Evolutionary conservation across 2,329 filamentous ascomycete genomes (phyloP).

Genomic region (Colletotrichum scovillei): DNA sequence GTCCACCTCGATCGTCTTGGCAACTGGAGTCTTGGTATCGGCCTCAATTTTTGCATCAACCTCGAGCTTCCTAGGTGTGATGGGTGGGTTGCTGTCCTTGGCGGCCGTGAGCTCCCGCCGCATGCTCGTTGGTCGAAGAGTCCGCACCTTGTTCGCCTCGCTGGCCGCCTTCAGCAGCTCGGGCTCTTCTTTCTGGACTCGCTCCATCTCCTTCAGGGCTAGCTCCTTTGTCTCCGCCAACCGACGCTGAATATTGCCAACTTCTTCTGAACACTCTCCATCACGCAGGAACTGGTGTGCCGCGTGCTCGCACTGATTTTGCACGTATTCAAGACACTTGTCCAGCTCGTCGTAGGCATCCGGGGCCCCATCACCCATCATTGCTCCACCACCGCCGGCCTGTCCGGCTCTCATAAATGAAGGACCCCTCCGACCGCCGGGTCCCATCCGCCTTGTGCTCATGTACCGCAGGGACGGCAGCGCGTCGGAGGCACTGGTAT

Average conservation of each 20-base stretch:
- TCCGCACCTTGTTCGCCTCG: constrained; percentile 57
- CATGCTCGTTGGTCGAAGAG: constrained; percentile 65
- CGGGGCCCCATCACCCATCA: constrained; percentile 37
- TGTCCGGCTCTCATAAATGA: constrained; percentile 28
- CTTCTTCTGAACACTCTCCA: constrained; percentile 83
- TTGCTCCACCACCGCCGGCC: constrained; percentile 21
- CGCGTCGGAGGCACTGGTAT: constrained; percentile 39
- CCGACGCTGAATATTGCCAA: constrained; percentile 74
- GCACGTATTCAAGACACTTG: constrained; percentile 81
- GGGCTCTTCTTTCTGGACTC: constrained; percentile 64
- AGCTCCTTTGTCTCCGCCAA: constrained; percentile 72
- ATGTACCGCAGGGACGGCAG: constrained; percentile 55
- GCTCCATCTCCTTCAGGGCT: constrained; percentile 69
- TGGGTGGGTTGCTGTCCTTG: constrained; percentile 36
- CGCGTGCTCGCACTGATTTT: constrained; percentile 84
- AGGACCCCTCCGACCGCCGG: constrained; percentile 39
- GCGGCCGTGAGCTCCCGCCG: constrained; percentile 54
- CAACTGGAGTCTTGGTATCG: constrained; percentile 31
- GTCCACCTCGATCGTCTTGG: constrained; percentile 22
- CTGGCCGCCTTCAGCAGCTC: constrained; percentile 51
- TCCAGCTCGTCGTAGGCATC: constrained; percentile 80
- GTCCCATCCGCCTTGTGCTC: constrained; percentile 47
- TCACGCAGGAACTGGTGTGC: constrained; percentile 92
- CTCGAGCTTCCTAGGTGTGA: constrained; percentile 42
- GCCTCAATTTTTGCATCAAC: constrained; percentile 42